phyloP scores from a whole-genome alignment of 345 rosid species.

The Lepidium didymum region DNA sequence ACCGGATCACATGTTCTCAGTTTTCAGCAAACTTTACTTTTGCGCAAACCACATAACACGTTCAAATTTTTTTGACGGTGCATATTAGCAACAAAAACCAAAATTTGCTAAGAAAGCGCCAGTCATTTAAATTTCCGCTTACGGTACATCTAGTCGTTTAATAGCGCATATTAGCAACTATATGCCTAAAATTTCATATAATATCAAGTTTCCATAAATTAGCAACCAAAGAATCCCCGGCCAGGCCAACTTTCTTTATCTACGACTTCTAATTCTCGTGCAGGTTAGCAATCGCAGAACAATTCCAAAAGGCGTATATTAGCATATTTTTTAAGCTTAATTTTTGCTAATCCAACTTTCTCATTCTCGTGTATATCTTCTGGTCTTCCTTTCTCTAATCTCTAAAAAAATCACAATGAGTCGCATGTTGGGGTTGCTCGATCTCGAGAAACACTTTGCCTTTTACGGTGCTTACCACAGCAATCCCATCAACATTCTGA shows the following conservation, averaged over 20 bases:
- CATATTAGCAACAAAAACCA: neutral
- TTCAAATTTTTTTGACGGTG: neutral
- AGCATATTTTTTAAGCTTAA: neutral
- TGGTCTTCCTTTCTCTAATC: neutral
- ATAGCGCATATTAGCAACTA: too few species aligned
- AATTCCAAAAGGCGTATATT: neutral
- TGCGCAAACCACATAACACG: neutral
- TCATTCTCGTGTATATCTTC: slow-evolving; percentile 4
- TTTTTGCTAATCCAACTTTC: neutral
- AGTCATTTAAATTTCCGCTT: too few species aligned
- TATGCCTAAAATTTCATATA: neutral
- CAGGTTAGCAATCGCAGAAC: neutral
- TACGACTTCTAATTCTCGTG: too few species aligned
- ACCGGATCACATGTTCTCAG: too few species aligned
- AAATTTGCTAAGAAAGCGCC: too few species aligned
- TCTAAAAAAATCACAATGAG: neutral
- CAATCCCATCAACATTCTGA: slow-evolving; percentile 57
- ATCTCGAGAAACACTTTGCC: slow-evolving; percentile 82
- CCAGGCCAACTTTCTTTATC: too few species aligned
- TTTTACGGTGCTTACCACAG: slow-evolving; percentile 92
- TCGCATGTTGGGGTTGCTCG: slow-evolving; percentile 49
- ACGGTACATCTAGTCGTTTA: neutral
- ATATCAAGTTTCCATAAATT: too few species aligned
- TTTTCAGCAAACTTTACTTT: neutral
- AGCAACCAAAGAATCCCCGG: too few species aligned